These are phyloP conservation scores for Metschnikowia lochheadii DNA, from an alignment of 805 yeast species.

Conservation along the genomic window DNA sequence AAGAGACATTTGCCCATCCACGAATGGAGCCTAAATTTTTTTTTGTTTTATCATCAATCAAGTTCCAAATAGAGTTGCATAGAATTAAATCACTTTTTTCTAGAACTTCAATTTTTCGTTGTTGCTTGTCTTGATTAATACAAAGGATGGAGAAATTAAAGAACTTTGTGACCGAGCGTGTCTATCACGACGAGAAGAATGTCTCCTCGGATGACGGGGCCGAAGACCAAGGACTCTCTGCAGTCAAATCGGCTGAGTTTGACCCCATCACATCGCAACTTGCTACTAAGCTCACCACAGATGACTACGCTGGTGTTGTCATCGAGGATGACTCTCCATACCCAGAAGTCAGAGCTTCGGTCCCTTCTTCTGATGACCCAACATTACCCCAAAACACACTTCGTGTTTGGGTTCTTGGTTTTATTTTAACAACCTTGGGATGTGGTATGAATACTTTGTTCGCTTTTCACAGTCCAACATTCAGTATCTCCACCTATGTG, in stretches of 20 bases:
- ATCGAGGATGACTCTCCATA: slow-evolving; percentile 42
- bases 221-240: slow-evolving; percentile 9
- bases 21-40: not conserved
- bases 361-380: slow-evolving; percentile 50
- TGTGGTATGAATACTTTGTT: slow-evolving; percentile 59
- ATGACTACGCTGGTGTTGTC: slow-evolving; percentile 17
- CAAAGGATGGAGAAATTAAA: slow-evolving; percentile 17
- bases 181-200: slow-evolving; percentile 13
- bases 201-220: slow-evolving; percentile 7
- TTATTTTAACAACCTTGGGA: slow-evolving; percentile 51
- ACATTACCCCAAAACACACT: slow-evolving; percentile 47
- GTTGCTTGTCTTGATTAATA: slow-evolving; percentile 1
- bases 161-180: slow-evolving; percentile 8
- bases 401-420: slow-evolving; percentile 51
- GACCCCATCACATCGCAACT: slow-evolving; percentile 16
- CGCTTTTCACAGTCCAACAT: slow-evolving; percentile 51
- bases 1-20: not conserved
- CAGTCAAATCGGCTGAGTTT: slow-evolving; percentile 15
- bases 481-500: slow-evolving; percentile 48
- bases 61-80: not conserved
- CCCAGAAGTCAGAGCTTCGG: slow-evolving; percentile 64
- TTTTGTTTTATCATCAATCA: not conserved
- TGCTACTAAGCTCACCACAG: slow-evolving; percentile 14
- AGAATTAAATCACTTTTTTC: not conserved
- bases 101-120: not conserved